These are phyloP conservation scores for Ceratopteris richardii DNA, from an alignment of 75 land plant species.

Conservation along the genomic window DNA sequence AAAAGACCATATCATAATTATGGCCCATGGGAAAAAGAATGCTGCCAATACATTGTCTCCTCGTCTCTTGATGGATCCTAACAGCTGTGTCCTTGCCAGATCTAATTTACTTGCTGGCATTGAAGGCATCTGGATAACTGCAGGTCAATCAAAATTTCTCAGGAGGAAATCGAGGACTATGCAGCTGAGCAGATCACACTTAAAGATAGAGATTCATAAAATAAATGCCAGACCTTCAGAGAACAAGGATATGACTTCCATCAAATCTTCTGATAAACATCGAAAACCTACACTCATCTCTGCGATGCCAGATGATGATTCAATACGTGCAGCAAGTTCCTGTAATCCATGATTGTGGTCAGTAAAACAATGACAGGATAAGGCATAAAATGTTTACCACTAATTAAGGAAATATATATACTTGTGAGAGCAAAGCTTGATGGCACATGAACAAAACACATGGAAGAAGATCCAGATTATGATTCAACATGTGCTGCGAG, in stretches of 20 bases:
- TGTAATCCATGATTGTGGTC: conserved; percentile 1
- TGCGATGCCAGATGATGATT: conserved; percentile 16
- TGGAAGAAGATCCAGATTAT: too few species aligned
- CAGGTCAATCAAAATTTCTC: neutral
- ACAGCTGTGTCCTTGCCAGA: conserved; percentile 8
- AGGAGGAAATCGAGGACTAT: neutral
- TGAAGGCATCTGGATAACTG: conserved; percentile 17
- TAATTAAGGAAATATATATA: too few species aligned
- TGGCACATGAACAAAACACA: too few species aligned
- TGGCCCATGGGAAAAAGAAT: neutral
- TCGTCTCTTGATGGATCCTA: conserved; percentile 14
- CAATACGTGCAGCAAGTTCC: conserved; percentile 18
- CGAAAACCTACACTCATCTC: conserved; percentile 18
- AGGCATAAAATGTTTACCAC: too few species aligned
- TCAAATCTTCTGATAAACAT: conserved; percentile 14
- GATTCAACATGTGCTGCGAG: too few species aligned
- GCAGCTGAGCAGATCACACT: too few species aligned
- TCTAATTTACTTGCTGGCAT: conserved; percentile 19
- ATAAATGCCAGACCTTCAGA: conserved; percentile 10
- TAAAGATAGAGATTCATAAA: too few species aligned
- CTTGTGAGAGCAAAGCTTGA: too few species aligned
- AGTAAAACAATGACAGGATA: conserved; percentile 1
- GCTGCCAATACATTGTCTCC: conserved; percentile 10
- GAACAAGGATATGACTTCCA: conserved; percentile 6
- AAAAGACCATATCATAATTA: neutral